phyloP scores from a whole-genome alignment of 2,329 filamentous ascomycete genomes.

The Alternaria ventricosa region DNA sequence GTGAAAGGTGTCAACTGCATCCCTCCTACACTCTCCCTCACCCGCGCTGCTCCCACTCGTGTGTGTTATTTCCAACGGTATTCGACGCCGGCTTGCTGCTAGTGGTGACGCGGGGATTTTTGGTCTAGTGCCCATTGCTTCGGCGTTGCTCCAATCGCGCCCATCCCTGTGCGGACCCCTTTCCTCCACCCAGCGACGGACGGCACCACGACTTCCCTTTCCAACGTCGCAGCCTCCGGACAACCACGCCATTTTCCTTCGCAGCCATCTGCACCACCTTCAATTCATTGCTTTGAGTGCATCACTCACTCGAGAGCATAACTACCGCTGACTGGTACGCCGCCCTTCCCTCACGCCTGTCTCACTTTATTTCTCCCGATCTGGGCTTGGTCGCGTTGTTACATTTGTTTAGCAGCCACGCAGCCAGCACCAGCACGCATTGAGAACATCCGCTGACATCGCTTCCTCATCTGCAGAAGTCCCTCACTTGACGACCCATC shows the following conservation, averaged over 20 bases:
- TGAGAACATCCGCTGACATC: slow-evolving; percentile 30
- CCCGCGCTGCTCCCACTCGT: slow-evolving; percentile 1
- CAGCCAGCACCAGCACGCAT: slow-evolving; percentile 21
- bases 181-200: slow-evolving; percentile 41
- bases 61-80: slow-evolving; percentile 6
- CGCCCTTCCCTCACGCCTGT: slow-evolving; percentile 26
- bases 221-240: slow-evolving; percentile 40
- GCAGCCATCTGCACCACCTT: slow-evolving; percentile 27
- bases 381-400: slow-evolving; percentile 43
- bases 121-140: slow-evolving; percentile 41
- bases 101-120: slow-evolving; percentile 38
- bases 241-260: slow-evolving; percentile 37
- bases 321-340: slow-evolving; percentile 48
- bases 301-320: slow-evolving; percentile 45
- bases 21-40: slow-evolving; percentile 1
- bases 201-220: slow-evolving; percentile 45
- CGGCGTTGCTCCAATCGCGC: slow-evolving; percentile 44
- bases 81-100: slow-evolving; percentile 9
- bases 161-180: slow-evolving; percentile 45
- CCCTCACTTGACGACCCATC: slow-evolving; percentile 40
- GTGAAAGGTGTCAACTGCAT: slow-evolving; percentile 34
- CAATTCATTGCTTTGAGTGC: slow-evolving; percentile 43
- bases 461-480: slow-evolving; percentile 35
- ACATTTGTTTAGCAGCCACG: slow-evolving; percentile 37
- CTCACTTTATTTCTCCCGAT: slow-evolving; percentile 44